These are phyloP conservation scores for Leccinum disarticulatum DNA, from an alignment of 768 basidiomycete genomes.

Conservation along the genomic window DNA sequence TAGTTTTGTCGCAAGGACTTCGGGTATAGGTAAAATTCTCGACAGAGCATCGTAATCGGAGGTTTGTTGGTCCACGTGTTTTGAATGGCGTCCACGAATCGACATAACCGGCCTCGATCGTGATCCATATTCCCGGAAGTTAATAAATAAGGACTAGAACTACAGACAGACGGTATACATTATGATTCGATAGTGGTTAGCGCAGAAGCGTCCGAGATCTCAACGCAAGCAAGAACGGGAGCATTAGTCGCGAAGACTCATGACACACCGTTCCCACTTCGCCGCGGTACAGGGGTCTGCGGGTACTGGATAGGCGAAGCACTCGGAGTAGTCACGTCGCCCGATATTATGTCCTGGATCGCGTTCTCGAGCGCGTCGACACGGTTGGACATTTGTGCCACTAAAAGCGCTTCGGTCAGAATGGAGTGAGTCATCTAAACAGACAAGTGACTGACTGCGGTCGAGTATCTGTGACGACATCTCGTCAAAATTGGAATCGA, in stretches of 20 bases:
- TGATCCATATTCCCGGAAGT: background rate
- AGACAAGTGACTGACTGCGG: conserved; percentile 54
- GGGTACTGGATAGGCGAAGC: conserved; percentile 55
- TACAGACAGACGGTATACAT: conserved; percentile 16
- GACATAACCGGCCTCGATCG: background rate
- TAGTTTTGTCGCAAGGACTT: conserved; percentile 9
- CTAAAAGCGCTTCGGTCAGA: conserved; percentile 40
- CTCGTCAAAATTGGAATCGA: conserved; percentile 90
- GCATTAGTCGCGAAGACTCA: conserved; percentile 15
- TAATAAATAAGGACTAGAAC: conserved; percentile 1
- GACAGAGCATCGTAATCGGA: conserved; percentile 12
- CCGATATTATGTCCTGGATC: conserved; percentile 90
- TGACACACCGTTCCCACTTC: conserved; percentile 40
- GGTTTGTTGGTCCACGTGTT: background rate
- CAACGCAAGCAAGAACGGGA: conserved; percentile 17
- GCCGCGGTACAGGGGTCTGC: conserved; percentile 38
- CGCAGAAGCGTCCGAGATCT: conserved; percentile 18
- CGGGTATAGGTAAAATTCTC: conserved; percentile 7
- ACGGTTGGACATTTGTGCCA: conserved; percentile 90
- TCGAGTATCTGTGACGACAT: conserved; percentile 91
- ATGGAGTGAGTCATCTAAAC: background rate
- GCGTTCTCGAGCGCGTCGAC: conserved; percentile 88
- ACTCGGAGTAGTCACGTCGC: conserved; percentile 51
- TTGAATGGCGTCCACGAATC: background rate
- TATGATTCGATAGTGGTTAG: conserved; percentile 18